phyloP scores from a whole-genome alignment of 768 basidiomycete genomes.

The Tulasnella sp. region DNA sequence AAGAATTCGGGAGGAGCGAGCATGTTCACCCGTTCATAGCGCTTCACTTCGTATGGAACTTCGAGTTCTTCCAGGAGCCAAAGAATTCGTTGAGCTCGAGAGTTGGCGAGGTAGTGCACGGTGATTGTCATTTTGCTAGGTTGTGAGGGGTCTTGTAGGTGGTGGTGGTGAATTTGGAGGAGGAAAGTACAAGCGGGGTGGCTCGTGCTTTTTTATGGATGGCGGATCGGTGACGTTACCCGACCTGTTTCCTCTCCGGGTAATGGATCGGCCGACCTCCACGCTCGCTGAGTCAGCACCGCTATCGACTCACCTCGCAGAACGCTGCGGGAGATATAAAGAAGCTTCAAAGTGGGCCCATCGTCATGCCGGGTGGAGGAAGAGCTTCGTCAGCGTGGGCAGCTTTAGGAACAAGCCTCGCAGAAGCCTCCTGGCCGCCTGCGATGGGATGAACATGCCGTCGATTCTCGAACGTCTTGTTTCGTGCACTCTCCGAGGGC shows the following conservation, averaged over 20 bases:
- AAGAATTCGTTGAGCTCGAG: slow-evolving; percentile 28
- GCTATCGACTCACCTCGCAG: background rate
- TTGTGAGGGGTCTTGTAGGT: background rate
- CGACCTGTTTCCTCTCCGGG: background rate
- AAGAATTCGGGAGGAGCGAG: slow-evolving; percentile 35
- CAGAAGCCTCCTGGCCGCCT: too few species aligned
- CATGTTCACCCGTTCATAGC: slow-evolving; percentile 32
- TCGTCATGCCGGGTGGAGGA: background rate
- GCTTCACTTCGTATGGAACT: slow-evolving; percentile 40
- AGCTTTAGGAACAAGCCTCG: too few species aligned
- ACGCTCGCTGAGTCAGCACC: background rate
- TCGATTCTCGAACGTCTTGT: too few species aligned
- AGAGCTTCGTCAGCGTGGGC: background rate
- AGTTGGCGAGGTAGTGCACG: slow-evolving; percentile 26
- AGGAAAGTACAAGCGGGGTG: background rate
- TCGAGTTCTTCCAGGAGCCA: slow-evolving; percentile 42
- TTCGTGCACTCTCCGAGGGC: too few species aligned
- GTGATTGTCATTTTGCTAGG: background rate
- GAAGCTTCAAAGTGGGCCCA: background rate
- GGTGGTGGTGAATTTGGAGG: background rate
- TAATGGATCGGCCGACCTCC: background rate
- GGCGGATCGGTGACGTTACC: background rate
- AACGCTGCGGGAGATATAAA: background rate
- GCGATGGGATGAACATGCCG: too few species aligned
- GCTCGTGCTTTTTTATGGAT: background rate